Base-by-base conservation (phyloP, 805 yeast genomes). In the Cyberlindnera euphorbiiphila region DNA sequence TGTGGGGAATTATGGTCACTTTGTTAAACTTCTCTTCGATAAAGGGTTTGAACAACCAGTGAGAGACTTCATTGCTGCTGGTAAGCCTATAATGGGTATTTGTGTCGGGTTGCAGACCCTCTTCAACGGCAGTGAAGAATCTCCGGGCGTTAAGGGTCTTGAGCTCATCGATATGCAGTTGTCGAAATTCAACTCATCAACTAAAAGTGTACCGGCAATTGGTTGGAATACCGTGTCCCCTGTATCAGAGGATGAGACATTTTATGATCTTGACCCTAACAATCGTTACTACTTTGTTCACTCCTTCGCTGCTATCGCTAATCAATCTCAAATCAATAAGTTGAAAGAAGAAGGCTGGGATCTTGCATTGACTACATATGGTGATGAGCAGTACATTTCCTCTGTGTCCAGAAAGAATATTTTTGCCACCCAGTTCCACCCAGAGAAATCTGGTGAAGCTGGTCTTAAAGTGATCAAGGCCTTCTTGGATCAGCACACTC, bases 361-460 rank as follows among this genome's bases (percentile, higher is more conserved):
- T 24, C 68, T 84, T 37, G 87, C 88, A 1, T 62, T 74, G 30
- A 75, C 93, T 1, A 67, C 62, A 37, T 93, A 93, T 60, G 95
- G 94, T 7, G 59, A 76, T 19, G 89, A 93, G 61, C 69, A 63
- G 34, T 93, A 89, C 51, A 66, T 93, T 43, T 94, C 97, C 12
- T 93, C 98, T 1, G 59, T 89, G 33, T 59, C 79, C 21, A 81
- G 72, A 53, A 86, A 72, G 42, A 89, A 87, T 46, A 67, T 91
- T 9, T 85, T 93, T 62, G 96, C 97, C 29, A 93, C 98, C 1
- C 99, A 93, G 61, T 93, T 93, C 62, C 99, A 93, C 62, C 99
- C 99, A n/a, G 99, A 93, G 58, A 93, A 93, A 61, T 86, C 96
- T 4, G 98, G 98, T 10, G 57, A 68, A 16, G 95, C 96, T 5